Conservation (phyloP, 441 rosid species). For the Jatropha podagrica region DNA sequence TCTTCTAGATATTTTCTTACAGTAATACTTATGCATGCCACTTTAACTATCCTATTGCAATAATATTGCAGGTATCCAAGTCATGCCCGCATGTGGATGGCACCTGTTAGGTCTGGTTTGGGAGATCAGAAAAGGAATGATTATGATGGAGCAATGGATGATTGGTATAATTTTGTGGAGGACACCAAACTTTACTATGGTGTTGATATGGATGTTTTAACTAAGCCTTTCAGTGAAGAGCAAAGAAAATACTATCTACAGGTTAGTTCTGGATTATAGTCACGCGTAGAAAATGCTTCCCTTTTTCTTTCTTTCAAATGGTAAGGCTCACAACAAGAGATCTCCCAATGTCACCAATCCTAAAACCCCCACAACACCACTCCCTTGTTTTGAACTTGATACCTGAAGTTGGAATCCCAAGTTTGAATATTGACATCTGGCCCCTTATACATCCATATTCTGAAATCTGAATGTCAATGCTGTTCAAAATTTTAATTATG, state of each 20-base stretch:
- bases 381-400: neutral
- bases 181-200: conserved; percentile 73
- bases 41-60: too few relatives aligned
- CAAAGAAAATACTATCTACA: conserved; percentile 84
- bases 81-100: conserved; percentile 99
- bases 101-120: conserved; percentile 75
- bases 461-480: neutral
- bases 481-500: neutral
- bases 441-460: neutral
- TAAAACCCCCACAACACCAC: too few relatives aligned
- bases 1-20: neutral
- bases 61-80: conserved; percentile 78
- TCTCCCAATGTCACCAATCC: neutral
- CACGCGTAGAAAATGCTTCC: neutral
- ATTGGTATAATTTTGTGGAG: conserved; percentile 69
- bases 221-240: conserved; percentile 73
- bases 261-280: conserved; percentile 42
- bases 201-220: conserved; percentile 76
- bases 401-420: neutral
- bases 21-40: too few relatives aligned
- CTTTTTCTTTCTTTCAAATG: neutral
- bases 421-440: conserved; percentile 8
- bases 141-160: conserved; percentile 78
- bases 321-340: neutral
- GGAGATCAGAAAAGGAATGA: conserved; percentile 66